A percentile compares a stretch with the other conserved stretches of the same genome.
Conservation (phyloP, 2,329 filamentous ascomycete genomes). For the Rutstroemia sp. region DNA sequence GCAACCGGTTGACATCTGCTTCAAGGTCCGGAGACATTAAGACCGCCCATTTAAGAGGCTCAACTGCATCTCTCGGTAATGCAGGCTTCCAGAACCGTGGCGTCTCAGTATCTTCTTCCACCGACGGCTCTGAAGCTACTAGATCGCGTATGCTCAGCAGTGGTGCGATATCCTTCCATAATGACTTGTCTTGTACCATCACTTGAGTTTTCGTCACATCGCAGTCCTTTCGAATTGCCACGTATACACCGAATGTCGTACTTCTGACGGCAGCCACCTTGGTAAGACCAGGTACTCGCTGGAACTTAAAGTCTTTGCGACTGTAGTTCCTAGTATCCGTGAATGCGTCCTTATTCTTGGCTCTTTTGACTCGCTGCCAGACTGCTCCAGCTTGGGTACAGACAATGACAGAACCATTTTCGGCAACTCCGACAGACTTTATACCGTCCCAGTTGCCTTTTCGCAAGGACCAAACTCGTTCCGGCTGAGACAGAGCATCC, state of each 20-base stretch:
- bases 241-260: conserved; percentile 84
- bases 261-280: conserved; percentile 78
- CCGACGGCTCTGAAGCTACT: conserved; percentile 34
- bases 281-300: conserved; percentile 80
- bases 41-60: conserved; percentile 42
- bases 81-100: conserved; percentile 36
- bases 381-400: conserved; percentile 89
- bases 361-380: conserved; percentile 79
- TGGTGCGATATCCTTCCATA: conserved; percentile 68
- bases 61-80: conserved; percentile 45
- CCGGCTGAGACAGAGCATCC: conserved; percentile 68
- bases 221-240: conserved; percentile 76
- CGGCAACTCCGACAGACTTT: conserved; percentile 78
- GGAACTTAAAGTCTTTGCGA: conserved; percentile 90
- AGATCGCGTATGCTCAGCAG: conserved; percentile 63
- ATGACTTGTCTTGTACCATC: conserved; percentile 52
- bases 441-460: conserved; percentile 64
- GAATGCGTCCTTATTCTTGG: conserved; percentile 64
- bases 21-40: conserved; percentile 61
- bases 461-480: conserved; percentile 81
- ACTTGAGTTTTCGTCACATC: conserved; percentile 71
- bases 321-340: conserved; percentile 46
- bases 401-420: conserved; percentile 90
- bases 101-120: conserved; percentile 32
- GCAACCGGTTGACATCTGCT: conserved; percentile 47